Evolutionary conservation across 2,329 filamentous ascomycete genomes (phyloP).

Genomic region (Aspergillus pseudonomiae): DNA sequence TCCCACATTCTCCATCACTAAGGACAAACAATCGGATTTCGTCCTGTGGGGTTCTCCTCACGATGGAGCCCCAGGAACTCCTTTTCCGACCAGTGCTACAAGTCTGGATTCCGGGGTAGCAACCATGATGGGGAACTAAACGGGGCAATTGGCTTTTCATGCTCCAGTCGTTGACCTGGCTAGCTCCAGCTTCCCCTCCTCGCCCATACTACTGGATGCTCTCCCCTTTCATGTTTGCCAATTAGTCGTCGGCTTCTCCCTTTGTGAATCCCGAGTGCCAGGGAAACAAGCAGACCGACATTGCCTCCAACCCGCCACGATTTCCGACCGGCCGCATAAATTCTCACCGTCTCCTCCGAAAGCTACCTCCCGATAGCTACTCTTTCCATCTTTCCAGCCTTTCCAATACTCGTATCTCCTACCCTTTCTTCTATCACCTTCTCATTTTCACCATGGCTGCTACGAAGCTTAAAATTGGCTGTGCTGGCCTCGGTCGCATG

Average conservation of each 20-base stretch:
- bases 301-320: not conserved
- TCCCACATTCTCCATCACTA: not conserved
- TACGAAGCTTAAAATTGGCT: slow-evolving; percentile 48
- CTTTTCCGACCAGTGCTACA: slow-evolving; percentile 4
- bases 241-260: not conserved
- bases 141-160: not conserved
- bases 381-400: not conserved
- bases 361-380: not conserved
- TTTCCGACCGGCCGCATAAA: slow-evolving; percentile 10
- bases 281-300: slow-evolving; percentile 1
- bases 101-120: slow-evolving; percentile 10
- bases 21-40: not conserved
- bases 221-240: not conserved
- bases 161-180: not conserved
- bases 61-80: slow-evolving; percentile 4
- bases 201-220: not conserved
- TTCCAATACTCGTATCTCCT: not conserved
- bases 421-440: not conserved
- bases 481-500: slow-evolving; percentile 56
- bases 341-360: slow-evolving; percentile 2
- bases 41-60: slow-evolving; percentile 2
- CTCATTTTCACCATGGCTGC: slow-evolving; percentile 24
- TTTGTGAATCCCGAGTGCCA: not conserved
- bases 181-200: not conserved
- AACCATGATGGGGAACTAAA: not conserved